Conservation (phyloP, 2,329 filamentous ascomycete species). For the Boeremia exigua region DNA sequence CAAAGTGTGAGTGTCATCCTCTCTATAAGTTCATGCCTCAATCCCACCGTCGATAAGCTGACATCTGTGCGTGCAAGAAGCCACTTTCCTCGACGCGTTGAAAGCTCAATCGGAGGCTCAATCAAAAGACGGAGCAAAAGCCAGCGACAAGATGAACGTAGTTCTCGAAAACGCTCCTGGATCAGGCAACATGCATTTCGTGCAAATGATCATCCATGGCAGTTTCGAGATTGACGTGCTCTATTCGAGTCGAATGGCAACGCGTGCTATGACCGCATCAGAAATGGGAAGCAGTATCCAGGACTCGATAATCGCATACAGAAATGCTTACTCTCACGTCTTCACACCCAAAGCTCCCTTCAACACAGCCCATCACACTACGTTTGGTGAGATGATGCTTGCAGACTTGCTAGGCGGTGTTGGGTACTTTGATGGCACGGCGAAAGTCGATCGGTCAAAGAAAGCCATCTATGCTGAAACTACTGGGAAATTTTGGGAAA, state of each 20-base stretch:
- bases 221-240: constrained; percentile 89
- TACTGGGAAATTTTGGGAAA: constrained; percentile 92
- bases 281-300: constrained; percentile 73
- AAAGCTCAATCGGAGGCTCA: constrained; percentile 62
- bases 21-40: too few species aligned
- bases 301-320: constrained; percentile 69
- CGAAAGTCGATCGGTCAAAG: constrained; percentile 84
- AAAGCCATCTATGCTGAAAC: constrained; percentile 91
- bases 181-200: constrained; percentile 78
- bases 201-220: constrained; percentile 89
- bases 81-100: constrained; percentile 62
- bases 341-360: constrained; percentile 79
- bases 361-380: constrained; percentile 70
- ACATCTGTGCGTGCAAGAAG: constrained; percentile 56
- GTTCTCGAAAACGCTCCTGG: constrained; percentile 67
- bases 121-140: constrained; percentile 4
- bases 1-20: constrained; percentile 61
- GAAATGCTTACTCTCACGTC: constrained; percentile 71
- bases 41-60: constrained; percentile 6
- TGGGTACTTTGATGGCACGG: constrained; percentile 88
- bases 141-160: constrained; percentile 41
- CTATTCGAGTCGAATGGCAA: constrained; percentile 79
- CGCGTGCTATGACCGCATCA: constrained; percentile 58
- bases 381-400: constrained; percentile 83
- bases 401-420: constrained; percentile 92